Evolutionary conservation across 1,284 basidiomycete genomes (phyloP), one percentile per base, ranked within the genome.

Genomic region (Puccinia horiana): DNA sequence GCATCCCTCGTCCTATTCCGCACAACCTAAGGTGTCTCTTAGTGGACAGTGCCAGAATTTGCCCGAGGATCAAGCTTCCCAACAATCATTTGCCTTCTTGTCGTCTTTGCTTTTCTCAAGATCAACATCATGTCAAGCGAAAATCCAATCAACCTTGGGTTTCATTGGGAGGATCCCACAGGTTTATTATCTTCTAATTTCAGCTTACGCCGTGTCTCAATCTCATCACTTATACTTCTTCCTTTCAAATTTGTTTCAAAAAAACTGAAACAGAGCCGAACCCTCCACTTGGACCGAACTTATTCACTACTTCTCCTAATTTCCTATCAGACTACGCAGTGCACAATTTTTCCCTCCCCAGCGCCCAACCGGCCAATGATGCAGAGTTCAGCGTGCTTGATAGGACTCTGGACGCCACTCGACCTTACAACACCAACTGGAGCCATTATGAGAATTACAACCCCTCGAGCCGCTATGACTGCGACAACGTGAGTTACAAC

Each of bases 401-500:
- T 1, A 47, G 23, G n/a, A 47, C 20, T 49, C n/a, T 26, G 23
- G 40, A 70, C 12, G 29, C 1, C 26, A 49, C 37, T 11, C 47
- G 35, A 29, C 69, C 69, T 35, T 70, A 49, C 69, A 16, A 1
- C 40, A 70, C 69, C 42, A 70, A 70, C 42, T 70, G 69, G 65
- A 40, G 69, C 18, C 29, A 49, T 8, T 70, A 49, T 49, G 42
- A 70, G 2, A 70, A 70, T n/a, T 70, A 47, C 44, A 47, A 70
- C 29, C 42, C 44, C 20, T n/a, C 69, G 16, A 18, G 29, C n/a
- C 23, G 35, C 40, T 40, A 44, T 29, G 69, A 70, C 6, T 18
- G 32, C 47, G 69, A 70, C n/a, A 49, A 6, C 11, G 18, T 18
- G 6, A 44, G 29, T 9, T 37, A 70, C 18, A 32, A 4, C 16